Base-by-base conservation (phyloP, 106 monocot genomes). In the Dendrobium nobile region DNA sequence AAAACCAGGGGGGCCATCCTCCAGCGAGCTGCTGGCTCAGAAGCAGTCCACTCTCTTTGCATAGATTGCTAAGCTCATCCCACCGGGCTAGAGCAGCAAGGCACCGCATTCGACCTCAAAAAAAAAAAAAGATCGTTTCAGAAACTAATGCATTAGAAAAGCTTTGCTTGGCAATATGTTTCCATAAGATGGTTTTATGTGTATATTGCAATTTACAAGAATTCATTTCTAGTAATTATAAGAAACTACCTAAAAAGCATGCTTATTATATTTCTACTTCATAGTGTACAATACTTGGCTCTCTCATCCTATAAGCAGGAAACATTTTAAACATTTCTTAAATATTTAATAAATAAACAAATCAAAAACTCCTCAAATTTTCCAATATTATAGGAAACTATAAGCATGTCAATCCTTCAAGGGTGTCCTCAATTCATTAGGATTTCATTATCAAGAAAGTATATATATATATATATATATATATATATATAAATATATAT, bases 1-100 rank as follows among this genome's bases (percentile, higher is more conserved):
- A 79, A 51, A 84, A 99, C 99, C 99, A 99, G 91, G 15, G 99
- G 93, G 75, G 93, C 99, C 93, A 99, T 99, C n/a, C 89, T 95
- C 99, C 41, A 95, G 75, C 99, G 87, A 75, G 99, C 93, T 51
- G 92, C 85, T 67, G 89, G 87, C 40, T 99, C 95, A 79, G 99
- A 88, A 78, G 90, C 88, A 65, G 93, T 91, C 99, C 99, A 99
- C 68, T 93, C 77, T 99, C 95, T 81, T 90, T 93, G 82, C 99
- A 99, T 37, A 99, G 83, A 40, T 86, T 86, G 85, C 82, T 93
- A 27, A 99, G 88, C 82, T 99, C 99, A 79, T 99, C 99, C 95
- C 95, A 99, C 1, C 95, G 92, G 79, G 93, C 99, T 81, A 99
- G 86, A 51, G 99, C 99, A 72, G 99, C 99, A 78, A 99, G 99